Evolutionary conservation across 2,329 filamentous ascomycete species (phyloP), one percentile per base, ranked within the genome.

Genomic region (Leptodontidium sp.): DNA sequence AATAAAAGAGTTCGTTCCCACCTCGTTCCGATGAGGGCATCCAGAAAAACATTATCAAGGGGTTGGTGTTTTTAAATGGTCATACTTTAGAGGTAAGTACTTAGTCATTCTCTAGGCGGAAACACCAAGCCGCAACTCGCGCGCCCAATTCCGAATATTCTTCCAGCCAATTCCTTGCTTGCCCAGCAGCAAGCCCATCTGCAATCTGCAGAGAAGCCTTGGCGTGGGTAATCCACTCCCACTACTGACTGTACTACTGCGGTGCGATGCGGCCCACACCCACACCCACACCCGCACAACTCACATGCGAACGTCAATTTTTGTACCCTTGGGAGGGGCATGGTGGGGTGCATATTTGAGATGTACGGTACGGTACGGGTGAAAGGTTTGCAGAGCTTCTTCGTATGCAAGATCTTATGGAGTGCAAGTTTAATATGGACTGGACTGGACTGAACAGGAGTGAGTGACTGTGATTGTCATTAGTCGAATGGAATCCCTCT

Each of bases 81-180:
- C 29, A 32, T 32, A 32, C 29, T 32, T 32, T 3, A 32, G 29
- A 32, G 29, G 29, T 32, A 3, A 32, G 29, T 32, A 4, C 29
- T 32, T 32, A 32, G 29, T 32, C 29, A 32, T 32, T 32, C 55
- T 24, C 55, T 58, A 5, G 14, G 7, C 47, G 65, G 58, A 65
- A 15, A 65, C 12, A 40, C 49, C 49, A 67, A 70, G 64, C 65
- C 70, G 70, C 70, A 67, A 45, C 35, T 72, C 35, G 66, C 70
- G 68, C 68, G 53, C 29, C 38, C 67, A 70, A 50, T 72, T 50
- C 32, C 52, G 52, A 26, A n/a, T 47, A 32, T 32, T 32, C 29
- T 32, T 32, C 29, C 29, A 4, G 29, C 29, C 29, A 4, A 32
- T 40, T 24, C 55, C 17, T 17, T 15, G 50, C 12, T 32, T 21